phyloP scores from a whole-genome alignment of 305 asterid species.

The Fraxinus velutina region DNA sequence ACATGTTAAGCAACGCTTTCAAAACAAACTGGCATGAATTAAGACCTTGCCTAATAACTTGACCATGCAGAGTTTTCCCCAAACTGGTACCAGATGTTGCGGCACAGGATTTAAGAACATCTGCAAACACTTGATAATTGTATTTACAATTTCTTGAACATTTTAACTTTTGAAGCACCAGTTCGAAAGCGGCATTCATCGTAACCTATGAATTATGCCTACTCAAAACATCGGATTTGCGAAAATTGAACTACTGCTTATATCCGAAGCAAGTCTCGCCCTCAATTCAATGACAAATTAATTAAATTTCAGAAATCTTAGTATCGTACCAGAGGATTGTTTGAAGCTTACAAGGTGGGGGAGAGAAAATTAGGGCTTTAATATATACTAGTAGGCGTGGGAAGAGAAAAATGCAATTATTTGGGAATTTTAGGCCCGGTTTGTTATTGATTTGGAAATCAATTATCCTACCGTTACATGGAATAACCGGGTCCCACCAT shows the following conservation, averaged over 20 bases:
- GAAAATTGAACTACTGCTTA: not conserved
- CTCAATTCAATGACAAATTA: not conserved
- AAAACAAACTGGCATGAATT: constrained; percentile 46
- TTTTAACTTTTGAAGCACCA: constrained; percentile 37
- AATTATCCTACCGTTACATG: too few species aligned
- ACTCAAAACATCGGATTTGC: not conserved
- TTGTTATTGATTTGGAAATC: too few species aligned
- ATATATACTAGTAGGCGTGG: not conserved
- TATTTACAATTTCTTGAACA: constrained; percentile 26
- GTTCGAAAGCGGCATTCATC: constrained; percentile 43
- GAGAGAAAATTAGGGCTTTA: not conserved
- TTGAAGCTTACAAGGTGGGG: not conserved
- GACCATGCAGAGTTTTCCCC: constrained; percentile 64
- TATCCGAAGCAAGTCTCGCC: not conserved
- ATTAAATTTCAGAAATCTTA: not conserved
- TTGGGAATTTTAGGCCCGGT: not conserved
- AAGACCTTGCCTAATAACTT: constrained; percentile 58
- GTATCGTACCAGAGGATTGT: not conserved
- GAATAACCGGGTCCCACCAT: too few species aligned
- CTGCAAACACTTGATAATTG: constrained; percentile 48
- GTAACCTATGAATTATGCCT: not conserved
- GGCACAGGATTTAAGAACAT: constrained; percentile 66
- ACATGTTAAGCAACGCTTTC: constrained; percentile 81
- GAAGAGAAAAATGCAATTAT: not conserved
- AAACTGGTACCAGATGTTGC: constrained; percentile 30